Conservation (phyloP, 371 early-diverging fungal species). For the Rhizomucor miehei region DNA sequence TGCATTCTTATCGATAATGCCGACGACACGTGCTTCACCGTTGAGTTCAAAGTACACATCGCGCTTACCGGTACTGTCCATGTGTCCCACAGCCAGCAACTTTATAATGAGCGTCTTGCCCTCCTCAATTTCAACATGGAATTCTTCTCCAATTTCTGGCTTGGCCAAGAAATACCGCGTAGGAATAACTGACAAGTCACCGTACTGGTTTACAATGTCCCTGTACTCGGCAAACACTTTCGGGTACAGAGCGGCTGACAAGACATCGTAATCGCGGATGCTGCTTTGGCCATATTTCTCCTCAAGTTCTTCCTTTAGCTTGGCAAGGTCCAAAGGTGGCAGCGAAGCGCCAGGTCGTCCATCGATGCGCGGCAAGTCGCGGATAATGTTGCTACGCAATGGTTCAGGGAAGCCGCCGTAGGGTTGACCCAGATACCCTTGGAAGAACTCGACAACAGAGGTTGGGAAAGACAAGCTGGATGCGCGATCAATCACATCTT, state of each 20-base stretch:
- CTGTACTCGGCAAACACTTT: constrained; percentile 91
- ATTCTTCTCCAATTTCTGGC: constrained; percentile 84
- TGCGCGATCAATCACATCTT: constrained; percentile 78
- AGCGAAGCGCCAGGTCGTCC: constrained; percentile 86
- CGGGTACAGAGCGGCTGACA: constrained; percentile 89
- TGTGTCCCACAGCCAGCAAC: constrained; percentile 85
- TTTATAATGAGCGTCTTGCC: constrained; percentile 91
- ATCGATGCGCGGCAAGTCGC: constrained; percentile 71
- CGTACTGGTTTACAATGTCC: constrained; percentile 67
- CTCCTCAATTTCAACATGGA: constrained; percentile 80
- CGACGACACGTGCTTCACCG: constrained; percentile 89
- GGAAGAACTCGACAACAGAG: constrained; percentile 94
- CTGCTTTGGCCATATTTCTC: constrained; percentile 68
- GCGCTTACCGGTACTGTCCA: constrained; percentile 75
- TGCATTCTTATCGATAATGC: constrained; percentile 60
- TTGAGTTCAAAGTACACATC: constrained; percentile 96
- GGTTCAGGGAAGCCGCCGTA: constrained; percentile 94
- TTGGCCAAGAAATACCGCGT: constrained; percentile 89
- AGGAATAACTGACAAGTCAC: constrained; percentile 84
- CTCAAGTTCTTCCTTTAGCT: constrained; percentile 67
- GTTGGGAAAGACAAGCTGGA: constrained; percentile 84
- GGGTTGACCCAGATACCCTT: constrained; percentile 92
- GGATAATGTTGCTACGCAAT: constrained; percentile 79
- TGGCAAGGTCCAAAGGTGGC: constrained; percentile 74
- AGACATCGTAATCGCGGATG: constrained; percentile 86